These are phyloP conservation scores for Anethum foeniculum DNA, from an alignment of 140 eudicot species.

Conservation along the genomic window DNA sequence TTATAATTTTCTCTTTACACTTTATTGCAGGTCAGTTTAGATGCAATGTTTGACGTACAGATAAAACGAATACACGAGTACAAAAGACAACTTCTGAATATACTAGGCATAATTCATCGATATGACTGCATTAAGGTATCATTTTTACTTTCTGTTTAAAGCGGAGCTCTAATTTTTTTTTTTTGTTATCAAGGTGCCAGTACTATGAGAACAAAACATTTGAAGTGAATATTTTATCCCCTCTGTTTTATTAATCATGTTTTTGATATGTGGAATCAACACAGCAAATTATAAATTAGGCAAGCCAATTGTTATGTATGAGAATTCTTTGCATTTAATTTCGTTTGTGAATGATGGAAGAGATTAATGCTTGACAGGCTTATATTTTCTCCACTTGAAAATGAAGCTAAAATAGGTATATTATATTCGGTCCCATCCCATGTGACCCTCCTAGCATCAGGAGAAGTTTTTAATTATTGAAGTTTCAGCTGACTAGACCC, in stretches of 20 bases:
- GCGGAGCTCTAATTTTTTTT: background rate
- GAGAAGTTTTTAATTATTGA: background rate
- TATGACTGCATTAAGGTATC: conserved; percentile 59
- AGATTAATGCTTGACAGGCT: background rate
- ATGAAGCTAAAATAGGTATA: background rate
- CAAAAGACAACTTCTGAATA: conserved; percentile 53
- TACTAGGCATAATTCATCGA: conserved; percentile 47
- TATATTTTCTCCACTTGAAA: background rate
- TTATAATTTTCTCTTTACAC: background rate
- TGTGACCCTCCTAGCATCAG: background rate
- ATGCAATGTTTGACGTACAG: conserved; percentile 61
- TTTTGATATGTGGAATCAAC: background rate
- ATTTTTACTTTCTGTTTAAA: background rate
- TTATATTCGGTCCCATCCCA: background rate
- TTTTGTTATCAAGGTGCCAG: background rate
- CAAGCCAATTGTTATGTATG: background rate
- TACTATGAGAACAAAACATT: background rate
- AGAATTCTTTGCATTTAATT: background rate
- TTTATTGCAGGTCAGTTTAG: conserved; percentile 46
- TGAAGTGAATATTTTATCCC: background rate
- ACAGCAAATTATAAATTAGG: background rate
- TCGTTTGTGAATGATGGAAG: background rate
- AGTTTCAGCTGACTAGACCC: background rate
- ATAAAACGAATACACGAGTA: conserved; percentile 55
- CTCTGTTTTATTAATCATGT: background rate